phyloP scores from a whole-genome alignment of 805 yeast species.

The Priceomyces melissophilus region DNA sequence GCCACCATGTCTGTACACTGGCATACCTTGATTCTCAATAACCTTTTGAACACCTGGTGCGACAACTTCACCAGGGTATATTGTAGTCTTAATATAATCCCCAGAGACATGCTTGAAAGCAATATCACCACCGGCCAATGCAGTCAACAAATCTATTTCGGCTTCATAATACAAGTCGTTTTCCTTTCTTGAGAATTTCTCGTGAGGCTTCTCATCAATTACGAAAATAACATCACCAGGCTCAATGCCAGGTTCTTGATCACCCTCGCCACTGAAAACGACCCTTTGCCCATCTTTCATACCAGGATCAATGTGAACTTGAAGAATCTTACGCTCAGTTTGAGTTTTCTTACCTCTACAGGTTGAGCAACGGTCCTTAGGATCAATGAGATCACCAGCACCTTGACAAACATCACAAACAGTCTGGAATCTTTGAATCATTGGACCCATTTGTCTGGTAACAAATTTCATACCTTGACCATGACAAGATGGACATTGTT shows the following conservation, averaged over 20 bases:
- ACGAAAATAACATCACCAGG: slow-evolving; percentile 97
- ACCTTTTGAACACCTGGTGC: slow-evolving; percentile 80
- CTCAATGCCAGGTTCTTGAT: slow-evolving; percentile 89
- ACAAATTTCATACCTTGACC: slow-evolving; percentile 91
- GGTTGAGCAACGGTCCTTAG: slow-evolving; percentile 80
- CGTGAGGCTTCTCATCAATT: slow-evolving; percentile 86
- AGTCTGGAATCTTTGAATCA: slow-evolving; percentile 97
- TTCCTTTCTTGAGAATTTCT: slow-evolving; percentile 78
- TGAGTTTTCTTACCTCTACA: slow-evolving; percentile 89
- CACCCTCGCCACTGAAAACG: slow-evolving; percentile 93
- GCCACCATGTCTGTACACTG: slow-evolving; percentile 83
- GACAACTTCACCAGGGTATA: slow-evolving; percentile 90
- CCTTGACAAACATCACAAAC: slow-evolving; percentile 92
- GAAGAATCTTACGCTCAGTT: slow-evolving; percentile 86
- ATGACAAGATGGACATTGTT: slow-evolving; percentile 80
- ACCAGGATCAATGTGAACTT: slow-evolving; percentile 95
- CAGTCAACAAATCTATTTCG: slow-evolving; percentile 87
- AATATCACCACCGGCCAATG: slow-evolving; percentile 94
- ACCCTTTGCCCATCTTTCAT: slow-evolving; percentile 92
- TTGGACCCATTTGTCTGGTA: slow-evolving; percentile 98
- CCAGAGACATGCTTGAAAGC: slow-evolving; percentile 88
- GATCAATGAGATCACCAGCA: slow-evolving; percentile 81
- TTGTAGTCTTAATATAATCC: slow-evolving; percentile 78
- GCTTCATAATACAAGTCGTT: slow-evolving; percentile 83
- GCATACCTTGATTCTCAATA: slow-evolving; percentile 96